Evolutionary conservation across 176 grass and related monocot species (phyloP).

Genomic region (Metroxylon sagu): DNA sequence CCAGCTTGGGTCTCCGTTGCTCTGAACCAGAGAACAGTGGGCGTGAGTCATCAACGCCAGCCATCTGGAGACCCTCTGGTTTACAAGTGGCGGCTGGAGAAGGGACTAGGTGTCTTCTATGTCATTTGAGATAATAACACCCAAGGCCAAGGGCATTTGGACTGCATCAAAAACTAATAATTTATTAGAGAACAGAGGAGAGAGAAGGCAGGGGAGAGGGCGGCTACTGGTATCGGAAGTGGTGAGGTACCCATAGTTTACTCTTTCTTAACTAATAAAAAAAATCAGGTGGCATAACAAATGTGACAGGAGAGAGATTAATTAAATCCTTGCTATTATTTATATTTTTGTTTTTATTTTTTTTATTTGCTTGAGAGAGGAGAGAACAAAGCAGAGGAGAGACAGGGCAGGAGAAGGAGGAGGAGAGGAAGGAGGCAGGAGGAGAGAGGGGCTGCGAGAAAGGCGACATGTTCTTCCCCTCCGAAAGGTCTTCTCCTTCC

Average conservation of each 20-base stretch:
- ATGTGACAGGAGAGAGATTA: background rate
- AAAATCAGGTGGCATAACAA: constrained; percentile 1
- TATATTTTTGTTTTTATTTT: no score
- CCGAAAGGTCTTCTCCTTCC: constrained; percentile 14
- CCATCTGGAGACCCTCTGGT: no score
- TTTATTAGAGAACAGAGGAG: constrained; percentile 6
- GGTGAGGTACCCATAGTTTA: background rate
- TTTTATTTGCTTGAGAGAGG: no score
- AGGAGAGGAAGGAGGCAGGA: background rate
- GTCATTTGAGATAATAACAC: no score
- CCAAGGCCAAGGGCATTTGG: no score
- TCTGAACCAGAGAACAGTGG: no score
- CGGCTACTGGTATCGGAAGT: background rate
- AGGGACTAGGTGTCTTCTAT: no score
- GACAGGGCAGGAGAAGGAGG: background rate
- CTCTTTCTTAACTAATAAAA: constrained; percentile 1
- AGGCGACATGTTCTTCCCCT: constrained; percentile 15
- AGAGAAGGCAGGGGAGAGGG: constrained; percentile 1
- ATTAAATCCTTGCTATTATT: background rate
- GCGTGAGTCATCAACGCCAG: no score
- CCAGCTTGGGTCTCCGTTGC: no score
- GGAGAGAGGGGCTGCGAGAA: constrained; percentile 12
- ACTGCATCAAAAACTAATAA: no score
- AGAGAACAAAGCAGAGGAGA: background rate
- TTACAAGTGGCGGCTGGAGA: no score